Evolutionary conservation across 1,284 basidiomycete genomes (phyloP), one percentile per base, ranked within the genome.

Genomic region (Thecaphora frezii): DNA sequence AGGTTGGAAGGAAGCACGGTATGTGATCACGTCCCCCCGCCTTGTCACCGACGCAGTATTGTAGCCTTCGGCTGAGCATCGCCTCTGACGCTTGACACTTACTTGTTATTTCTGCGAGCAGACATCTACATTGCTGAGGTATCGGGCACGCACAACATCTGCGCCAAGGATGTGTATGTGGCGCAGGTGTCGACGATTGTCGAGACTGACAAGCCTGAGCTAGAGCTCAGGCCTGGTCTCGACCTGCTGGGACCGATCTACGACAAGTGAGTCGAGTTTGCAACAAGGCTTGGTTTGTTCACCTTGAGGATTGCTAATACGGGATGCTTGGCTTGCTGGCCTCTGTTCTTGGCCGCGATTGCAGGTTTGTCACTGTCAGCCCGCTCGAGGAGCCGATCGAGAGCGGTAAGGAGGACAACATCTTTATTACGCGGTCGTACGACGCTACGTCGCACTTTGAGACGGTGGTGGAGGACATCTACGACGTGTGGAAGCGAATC

Each of bases 71-170:
- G 28, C 28, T 28, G 28, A 28, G 7, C 28, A 28, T 7, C 28
- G 7, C 13, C 28, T 28, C 5, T 28, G 28, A 5, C 28, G 5
- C 13, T 28, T 28, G 28, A 28, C 28, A 13, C 33, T 16, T 9
- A 25, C 37, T 30, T 16, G 12, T 18, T 7, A 4, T 9, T 14
- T 23, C 23, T 48, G n/a, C 38, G 13, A 7, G 1, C 69, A 97
- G 93, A 99, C 82, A 98, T 99, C 80, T 99, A 99, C 83, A 89
- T 99, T 74, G 93, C 96, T 9, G 89, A 90, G 83, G 93, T 98
- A 44, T 98, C 94, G 2, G 87, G 89, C 30, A 92, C 93, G 16
- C 96, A 99, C 83, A 97, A 97, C 74, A 93, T 99, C 66, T 94
- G 92, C 69, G 90, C 94, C 7, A 90, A 91, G 81, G 91, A 93